Percentiles rank a stretch among this genome's conserved stretches.
phyloP scores from a whole-genome alignment of 345 rosid species.

The Salix dunnii region DNA sequence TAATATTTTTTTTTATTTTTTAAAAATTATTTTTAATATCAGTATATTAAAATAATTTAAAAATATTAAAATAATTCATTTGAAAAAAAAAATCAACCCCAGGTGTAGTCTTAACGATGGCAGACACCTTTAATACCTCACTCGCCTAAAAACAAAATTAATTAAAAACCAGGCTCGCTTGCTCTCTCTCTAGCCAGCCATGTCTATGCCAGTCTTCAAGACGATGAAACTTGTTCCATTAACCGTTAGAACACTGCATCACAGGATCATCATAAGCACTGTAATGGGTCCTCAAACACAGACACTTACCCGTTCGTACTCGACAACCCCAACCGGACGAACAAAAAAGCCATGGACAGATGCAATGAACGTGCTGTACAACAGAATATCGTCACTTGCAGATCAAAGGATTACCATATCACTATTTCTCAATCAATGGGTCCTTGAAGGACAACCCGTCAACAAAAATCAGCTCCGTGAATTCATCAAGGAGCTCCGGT shows the following conservation, averaged over 20 bases:
- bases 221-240: background rate
- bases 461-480: slow-evolving; percentile 5
- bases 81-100: too few species aligned
- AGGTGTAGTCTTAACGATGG: too few species aligned
- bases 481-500: slow-evolving; percentile 25
- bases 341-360: background rate
- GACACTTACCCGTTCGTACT: background rate
- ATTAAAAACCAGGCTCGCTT: too few species aligned
- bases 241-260: background rate
- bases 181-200: background rate
- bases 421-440: slow-evolving; percentile 43
- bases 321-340: background rate
- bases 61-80: too few species aligned
- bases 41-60: too few species aligned
- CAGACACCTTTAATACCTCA: too few species aligned
- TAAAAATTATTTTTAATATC: too few species aligned
- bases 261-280: background rate
- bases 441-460: slow-evolving; percentile 29
- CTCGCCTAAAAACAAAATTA: too few species aligned
- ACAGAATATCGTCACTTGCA: slow-evolving; percentile 33
- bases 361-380: slow-evolving; percentile 12
- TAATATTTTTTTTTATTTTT: too few species aligned
- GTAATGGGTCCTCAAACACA: background rate
- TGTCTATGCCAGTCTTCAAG: too few species aligned
- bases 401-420: slow-evolving; percentile 24